Evolutionary conservation across 129 eudicot genomes (phyloP), one percentile per base, ranked within the genome.

Genomic region (Deinandra increscens): DNA sequence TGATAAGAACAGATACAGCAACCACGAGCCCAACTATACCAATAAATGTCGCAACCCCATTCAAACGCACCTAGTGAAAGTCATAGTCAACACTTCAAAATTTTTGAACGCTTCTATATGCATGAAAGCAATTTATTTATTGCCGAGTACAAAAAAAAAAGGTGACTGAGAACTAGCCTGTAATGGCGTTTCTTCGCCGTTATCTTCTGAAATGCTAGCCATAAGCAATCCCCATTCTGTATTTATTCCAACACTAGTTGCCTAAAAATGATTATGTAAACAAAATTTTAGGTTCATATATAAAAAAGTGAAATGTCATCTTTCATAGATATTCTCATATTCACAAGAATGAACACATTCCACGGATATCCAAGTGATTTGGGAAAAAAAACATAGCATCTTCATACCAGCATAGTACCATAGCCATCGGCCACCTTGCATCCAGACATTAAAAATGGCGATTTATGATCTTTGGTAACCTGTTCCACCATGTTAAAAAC

Each of bases 341-440:
- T 26, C 64, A 58, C 64, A 58, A 58, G 1, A 58, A 4, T 31
- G 41, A 31, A 29, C 38, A 58, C 19, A 29, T 12, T 14, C n/a
- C 64, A 5, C 6, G 19, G 31, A 26, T 26, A 26, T 26, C 31
- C 31, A 26, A 26, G 31, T 3, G 31, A 31, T 58, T 29, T 58
- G 39, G 64, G 31, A 26, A 58, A 58, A 58, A 58, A 58, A 14
- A 49, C 3, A 29, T 49, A 42, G 48, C 19, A 69, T 61, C 64
- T 60, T 77, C 74, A 78, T 79, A 92, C 98, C 96, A 92, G 85
- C 98, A 92, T 92, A 69, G 88, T 84, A 49, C 98, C 98, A 83
- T 92, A 92, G 14, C 98, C 98, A 83, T 92, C 98, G 15, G 98
- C 98, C 59, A 92, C 89, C 86, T 92, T 92, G 84, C 96, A 88